Evolutionary conservation across 1,284 basidiomycete genomes (phyloP), one percentile per base, ranked within the genome.

Genomic region (Gomphus sp.): DNA sequence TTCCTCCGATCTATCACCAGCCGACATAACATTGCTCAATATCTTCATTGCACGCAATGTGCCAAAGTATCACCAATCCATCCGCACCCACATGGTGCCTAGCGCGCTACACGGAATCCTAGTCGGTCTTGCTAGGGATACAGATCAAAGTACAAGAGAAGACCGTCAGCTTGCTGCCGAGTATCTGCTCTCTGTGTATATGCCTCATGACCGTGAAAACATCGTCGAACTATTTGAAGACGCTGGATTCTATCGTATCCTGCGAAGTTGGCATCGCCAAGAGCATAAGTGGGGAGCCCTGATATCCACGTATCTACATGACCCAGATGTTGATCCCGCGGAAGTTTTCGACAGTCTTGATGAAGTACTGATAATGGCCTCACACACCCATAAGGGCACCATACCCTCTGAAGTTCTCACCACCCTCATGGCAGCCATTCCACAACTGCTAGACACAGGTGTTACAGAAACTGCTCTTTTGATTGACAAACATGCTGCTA

Each of bases 21-120:
- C 77, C 39, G 91, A 91, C 67, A 73, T 77, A 55, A 92, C 89
- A 2, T 92, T 99, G 70, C 79, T 96, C 53, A 85, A 94, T 69
- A 98, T 99, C 64, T 99, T 99, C 71, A 82, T 98, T 60, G 92
- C 97, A 1, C 88, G 95, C 60, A 99, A 98, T 70, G 83, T 97
- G 14, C 92, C 97, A 0, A 99, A 98, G 73, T 99, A 98, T 71
- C 87, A 89, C 0, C 94, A 98, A 71, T 94, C 89, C 72, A 80
- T 98, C 61, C 74, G 80, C 60, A 43, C 34, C 6, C 44, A 61
- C 39, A 78, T 95, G 43, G 72, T 84, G 0, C 84, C 82, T 2
- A 85, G 80, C 48, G 76, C 81, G 1, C 76, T 94, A 4, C 87
- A 93, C 63, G 76, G 75, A 47, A 84, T 98, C 63, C 81, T 99